A percentile compares a stretch with the other conserved stretches of the same genome.
These are phyloP conservation scores for Alternaria rosae DNA, from an alignment of 2,329 filamentous ascomycete genomes.

Conservation along the genomic window DNA sequence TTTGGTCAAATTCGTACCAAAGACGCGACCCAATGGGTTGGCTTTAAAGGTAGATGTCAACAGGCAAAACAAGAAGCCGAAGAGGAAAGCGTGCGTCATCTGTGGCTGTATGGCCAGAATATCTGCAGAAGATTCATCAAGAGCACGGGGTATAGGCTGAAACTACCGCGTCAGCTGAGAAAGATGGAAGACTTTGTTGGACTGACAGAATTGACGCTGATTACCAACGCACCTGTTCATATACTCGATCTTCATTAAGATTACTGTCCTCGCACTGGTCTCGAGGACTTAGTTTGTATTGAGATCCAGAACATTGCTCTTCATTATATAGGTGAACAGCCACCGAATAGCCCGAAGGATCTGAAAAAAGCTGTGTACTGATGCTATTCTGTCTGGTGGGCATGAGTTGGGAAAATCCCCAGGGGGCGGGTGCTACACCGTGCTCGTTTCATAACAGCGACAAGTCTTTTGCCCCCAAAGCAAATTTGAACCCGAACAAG, in stretches of 20 bases:
- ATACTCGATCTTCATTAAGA: neutral
- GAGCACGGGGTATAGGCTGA: neutral
- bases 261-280: neutral
- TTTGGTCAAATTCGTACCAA: neutral
- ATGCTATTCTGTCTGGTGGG: too few species aligned
- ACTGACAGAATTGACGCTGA: neutral
- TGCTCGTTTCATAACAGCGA: too few species aligned
- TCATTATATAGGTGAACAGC: neutral
- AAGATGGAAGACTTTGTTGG: neutral
- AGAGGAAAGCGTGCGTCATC: neutral
- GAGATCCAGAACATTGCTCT: neutral
- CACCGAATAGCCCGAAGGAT: too few species aligned
- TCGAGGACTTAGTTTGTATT: neutral
- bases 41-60: neutral
- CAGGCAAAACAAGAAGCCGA: slow-evolving; percentile 1
- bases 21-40: neutral
- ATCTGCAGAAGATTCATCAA: neutral
- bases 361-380: too few species aligned
- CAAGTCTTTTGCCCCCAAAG: too few species aligned
- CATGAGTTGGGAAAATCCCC: too few species aligned
- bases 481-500: neutral
- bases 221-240: neutral
- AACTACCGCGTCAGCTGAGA: neutral
- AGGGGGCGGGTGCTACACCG: too few species aligned
- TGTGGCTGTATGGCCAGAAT: neutral